Conservation (phyloP, 805 yeast species). For the Komagataella ulmi region DNA sequence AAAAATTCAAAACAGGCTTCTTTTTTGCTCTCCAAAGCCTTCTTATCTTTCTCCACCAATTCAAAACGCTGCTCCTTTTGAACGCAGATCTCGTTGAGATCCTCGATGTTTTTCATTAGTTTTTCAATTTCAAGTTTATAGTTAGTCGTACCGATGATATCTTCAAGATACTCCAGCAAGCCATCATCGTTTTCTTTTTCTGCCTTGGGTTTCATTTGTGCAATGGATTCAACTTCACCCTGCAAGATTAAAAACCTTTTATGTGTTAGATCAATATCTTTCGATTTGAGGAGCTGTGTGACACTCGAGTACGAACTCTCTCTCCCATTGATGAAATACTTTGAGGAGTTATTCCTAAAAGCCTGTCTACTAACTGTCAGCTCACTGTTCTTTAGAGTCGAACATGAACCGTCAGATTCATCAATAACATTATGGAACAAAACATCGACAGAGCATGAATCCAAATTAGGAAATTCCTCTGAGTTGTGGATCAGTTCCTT, state of each 20-base stretch:
- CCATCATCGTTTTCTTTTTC: slow-evolving; percentile 91
- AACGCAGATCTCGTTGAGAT: slow-evolving; percentile 63
- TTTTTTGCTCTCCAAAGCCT: slow-evolving; percentile 43
- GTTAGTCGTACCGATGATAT: slow-evolving; percentile 86
- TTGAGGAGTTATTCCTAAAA: slow-evolving; percentile 59
- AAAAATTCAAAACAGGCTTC: slow-evolving; percentile 58
- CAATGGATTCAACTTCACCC: slow-evolving; percentile 97
- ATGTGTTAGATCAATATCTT: slow-evolving; percentile 91
- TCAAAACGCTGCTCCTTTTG: slow-evolving; percentile 74
- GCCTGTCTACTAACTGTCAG: slow-evolving; percentile 76
- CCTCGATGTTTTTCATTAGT: slow-evolving; percentile 45
- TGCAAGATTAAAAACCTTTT: slow-evolving; percentile 88
- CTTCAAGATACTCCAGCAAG: slow-evolving; percentile 83
- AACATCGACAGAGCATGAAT: slow-evolving; percentile 82
- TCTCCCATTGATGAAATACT: slow-evolving; percentile 59
- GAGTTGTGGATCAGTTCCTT: slow-evolving; percentile 90
- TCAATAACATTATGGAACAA: slow-evolving; percentile 73
- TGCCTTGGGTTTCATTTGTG: slow-evolving; percentile 97
- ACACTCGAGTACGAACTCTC: slow-evolving; percentile 70
- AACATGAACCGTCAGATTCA: slow-evolving; percentile 22
- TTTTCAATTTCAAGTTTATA: slow-evolving; percentile 71
- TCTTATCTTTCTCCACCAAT: slow-evolving; percentile 67
- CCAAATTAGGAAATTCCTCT: slow-evolving; percentile 49
- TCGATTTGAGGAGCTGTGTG: slow-evolving; percentile 52
- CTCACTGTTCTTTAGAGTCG: slow-evolving; percentile 37